These are phyloP conservation scores for Phytophthora gonapodyides DNA, from an alignment of 352 stramenopile genomes.

Conservation along the genomic window DNA sequence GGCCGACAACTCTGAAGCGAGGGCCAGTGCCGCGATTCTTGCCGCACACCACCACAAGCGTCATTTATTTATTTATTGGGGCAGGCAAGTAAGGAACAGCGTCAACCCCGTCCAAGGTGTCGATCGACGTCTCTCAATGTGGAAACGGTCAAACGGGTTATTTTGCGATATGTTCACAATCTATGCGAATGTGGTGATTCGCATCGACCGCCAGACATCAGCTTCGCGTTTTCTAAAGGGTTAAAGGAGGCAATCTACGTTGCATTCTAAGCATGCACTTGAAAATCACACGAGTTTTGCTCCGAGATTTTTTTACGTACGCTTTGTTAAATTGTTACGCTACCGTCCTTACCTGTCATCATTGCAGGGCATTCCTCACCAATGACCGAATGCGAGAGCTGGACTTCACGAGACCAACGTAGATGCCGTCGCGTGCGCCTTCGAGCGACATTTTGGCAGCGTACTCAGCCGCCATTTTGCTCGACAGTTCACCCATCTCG, in stretches of 20 bases:
- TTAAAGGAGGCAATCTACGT: too few species aligned
- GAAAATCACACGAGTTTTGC: background rate
- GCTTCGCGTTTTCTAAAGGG: too few species aligned
- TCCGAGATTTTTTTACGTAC: background rate
- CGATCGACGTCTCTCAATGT: background rate
- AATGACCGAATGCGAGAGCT: conserved; percentile 31
- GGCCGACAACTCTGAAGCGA: background rate
- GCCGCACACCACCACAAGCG: conserved; percentile 15
- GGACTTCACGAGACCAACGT: conserved; percentile 28
- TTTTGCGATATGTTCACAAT: background rate
- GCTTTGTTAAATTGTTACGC: too few species aligned
- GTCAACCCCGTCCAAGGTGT: background rate
- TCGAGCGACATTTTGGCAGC: conserved; percentile 31
- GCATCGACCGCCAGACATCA: too few species aligned
- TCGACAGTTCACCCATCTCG: conserved; percentile 39
- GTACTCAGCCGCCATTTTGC: conserved; percentile 39
- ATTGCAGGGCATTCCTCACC: conserved; percentile 26
- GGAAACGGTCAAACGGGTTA: background rate
- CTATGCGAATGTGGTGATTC: background rate
- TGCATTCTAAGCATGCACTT: background rate
- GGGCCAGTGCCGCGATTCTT: conserved; percentile 18
- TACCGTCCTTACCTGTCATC: background rate
- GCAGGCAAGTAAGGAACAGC: conserved; percentile 13
- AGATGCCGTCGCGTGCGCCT: conserved; percentile 23
- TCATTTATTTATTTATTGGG: conserved; percentile 48